Base-by-base conservation (phyloP, 2,329 filamentous ascomycete genomes). In the Colletotrichum orbiculare region DNA sequence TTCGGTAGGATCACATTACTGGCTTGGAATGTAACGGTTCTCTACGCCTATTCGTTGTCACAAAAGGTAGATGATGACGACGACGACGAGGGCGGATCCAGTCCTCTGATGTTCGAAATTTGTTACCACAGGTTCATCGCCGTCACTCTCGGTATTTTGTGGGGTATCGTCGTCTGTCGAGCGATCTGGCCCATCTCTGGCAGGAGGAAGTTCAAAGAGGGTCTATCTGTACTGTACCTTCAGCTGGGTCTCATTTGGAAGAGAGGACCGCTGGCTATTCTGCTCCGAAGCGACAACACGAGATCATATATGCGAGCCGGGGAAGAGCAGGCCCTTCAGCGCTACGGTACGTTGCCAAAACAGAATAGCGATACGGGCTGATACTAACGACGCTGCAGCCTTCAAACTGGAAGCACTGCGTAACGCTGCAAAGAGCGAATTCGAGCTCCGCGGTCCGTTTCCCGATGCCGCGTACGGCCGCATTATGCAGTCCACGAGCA, bases 191-290 rank as follows among this genome's bases (percentile, higher is more conserved):
- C 96, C 8, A 96, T 97, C 67, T 96, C 93, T 38, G 96, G 94
- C 2, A 87, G 96, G 47, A 85, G 86, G 68, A 97, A 97, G 78
- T 89, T 98, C 71, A 93, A 96, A 73, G 91, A 97, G 72, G 95
- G 95, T 2, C 84, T 97, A 10, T 92, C 93, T 35, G 83, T 97
- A n/a, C 82, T 99, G 11, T 98, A 96, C 87, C 84, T 99, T 7
- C 92, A 96, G 64, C 94, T 99, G 89, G 93, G 94, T 13, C 85
- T 99, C 39, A 94, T 98, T 69, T 99, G 96, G 96, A 97, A 95
- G 79, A 89, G 94, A 48, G 95, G 96, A 8, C 96, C 96, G 0
- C 82, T 99, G 33, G 90, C 91, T 5, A 87, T 90, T 7, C 84
- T 97, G 60, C 80, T 89, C 1, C 84, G 89, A 49, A 87, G 84